A percentile compares a stretch with the other conserved stretches of the same genome.
Conservation (phyloP, 1,139 yeast genomes). For the Pichia sp. region DNA sequence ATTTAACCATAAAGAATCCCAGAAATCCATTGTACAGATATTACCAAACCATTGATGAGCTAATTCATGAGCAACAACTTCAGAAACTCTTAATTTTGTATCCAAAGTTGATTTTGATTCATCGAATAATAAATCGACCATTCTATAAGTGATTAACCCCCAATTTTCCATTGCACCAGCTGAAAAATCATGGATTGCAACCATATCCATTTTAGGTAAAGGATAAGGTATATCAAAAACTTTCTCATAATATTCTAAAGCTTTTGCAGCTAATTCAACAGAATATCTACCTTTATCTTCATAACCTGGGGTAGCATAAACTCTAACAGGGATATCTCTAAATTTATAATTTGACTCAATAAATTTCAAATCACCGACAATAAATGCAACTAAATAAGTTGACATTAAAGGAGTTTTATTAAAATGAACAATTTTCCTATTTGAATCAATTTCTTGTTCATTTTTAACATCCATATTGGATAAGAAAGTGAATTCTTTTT, state of each 20-base stretch:
- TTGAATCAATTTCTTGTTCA: slow-evolving; percentile 36
- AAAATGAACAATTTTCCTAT: slow-evolving; percentile 42
- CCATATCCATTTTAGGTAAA: slow-evolving; percentile 53
- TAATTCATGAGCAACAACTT: slow-evolving; percentile 53
- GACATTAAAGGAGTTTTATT: slow-evolving; percentile 48
- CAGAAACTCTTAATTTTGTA: slow-evolving; percentile 47
- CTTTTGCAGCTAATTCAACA: slow-evolving; percentile 47
- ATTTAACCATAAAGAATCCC: slow-evolving; percentile 60
- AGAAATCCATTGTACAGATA: slow-evolving; percentile 57
- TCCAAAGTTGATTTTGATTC: slow-evolving; percentile 39
- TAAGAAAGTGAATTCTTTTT: slow-evolving; percentile 56
- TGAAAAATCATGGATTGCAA: slow-evolving; percentile 51
- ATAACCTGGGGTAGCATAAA: slow-evolving; percentile 50
- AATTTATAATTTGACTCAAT: slow-evolving; percentile 38
- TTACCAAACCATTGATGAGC: slow-evolving; percentile 65
- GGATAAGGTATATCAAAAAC: slow-evolving; percentile 52
- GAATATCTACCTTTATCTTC: slow-evolving; percentile 45
- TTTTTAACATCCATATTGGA: slow-evolving; percentile 68
- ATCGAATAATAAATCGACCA: slow-evolving; percentile 45
- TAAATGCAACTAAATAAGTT: slow-evolving; percentile 53
- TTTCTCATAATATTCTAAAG: slow-evolving; percentile 45
- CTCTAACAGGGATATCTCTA: slow-evolving; percentile 47
- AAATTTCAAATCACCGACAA: slow-evolving; percentile 50
- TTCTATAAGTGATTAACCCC: slow-evolving; percentile 52
- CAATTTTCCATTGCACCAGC: slow-evolving; percentile 63